Evolutionary conservation across 2,329 filamentous ascomycete species (phyloP), one percentile per base, ranked within the genome.

Genomic region (Aureobasidium vineae): DNA sequence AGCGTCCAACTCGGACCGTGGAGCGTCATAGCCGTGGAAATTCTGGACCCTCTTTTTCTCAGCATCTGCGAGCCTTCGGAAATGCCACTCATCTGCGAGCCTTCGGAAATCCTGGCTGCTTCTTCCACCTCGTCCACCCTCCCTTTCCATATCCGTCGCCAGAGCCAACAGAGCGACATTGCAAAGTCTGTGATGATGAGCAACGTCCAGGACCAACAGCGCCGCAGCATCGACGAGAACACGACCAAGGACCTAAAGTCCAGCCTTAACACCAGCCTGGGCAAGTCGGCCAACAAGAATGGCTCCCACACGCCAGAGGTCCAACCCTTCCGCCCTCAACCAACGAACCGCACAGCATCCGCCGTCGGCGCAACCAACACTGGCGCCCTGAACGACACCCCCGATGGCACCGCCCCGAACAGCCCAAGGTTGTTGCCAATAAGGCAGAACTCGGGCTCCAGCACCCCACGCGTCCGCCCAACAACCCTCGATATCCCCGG

Each of bases 401-500:
- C 87, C 68, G 75, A 80, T 73, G 83, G 86, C 67, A 88, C 86
- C 69, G 84, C 84, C 63, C 86, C 87, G 36, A 83, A 80, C 72
- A 63, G 59, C 73, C 86, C 86, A 71, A 82, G 83, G 74, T 85
- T 87, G 85, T 85, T 85, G 59, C 87, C 89, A 1, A 77, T 88
- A 68, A 82, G 90, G 74, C 88, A 90, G 74, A 90, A 89, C 72
- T 95, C 91, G 13, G 89, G 89, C 67, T 84, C 83, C 60, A 87
- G 88, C 31, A 96, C 93, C 6, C 92, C 93, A 33, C 85, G 90
- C 70, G 85, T 92, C 57, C 92, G 96, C 77, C 92, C 95, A 11
- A 98, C 95, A 19, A 97, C 95, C 16, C 88, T 98, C 73, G 96
- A 97, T 77, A 97, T 99, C 68, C 95, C 95, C 66, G 95, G 95